Conservation (phyloP, 2,329 filamentous ascomycete genomes). For the Colletotrichum tropicicola region DNA sequence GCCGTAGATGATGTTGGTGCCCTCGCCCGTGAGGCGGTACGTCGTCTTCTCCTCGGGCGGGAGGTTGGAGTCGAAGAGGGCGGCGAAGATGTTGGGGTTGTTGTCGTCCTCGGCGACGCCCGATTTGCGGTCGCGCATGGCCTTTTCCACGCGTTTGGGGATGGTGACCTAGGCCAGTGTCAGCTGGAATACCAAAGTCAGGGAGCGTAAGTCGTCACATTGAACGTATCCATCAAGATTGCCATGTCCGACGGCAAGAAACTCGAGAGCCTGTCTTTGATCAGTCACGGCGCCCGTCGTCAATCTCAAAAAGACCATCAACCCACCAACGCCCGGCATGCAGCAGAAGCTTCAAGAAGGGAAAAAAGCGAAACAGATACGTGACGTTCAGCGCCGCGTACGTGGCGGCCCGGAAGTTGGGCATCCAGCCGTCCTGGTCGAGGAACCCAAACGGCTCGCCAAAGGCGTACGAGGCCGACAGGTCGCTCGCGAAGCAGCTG, state of each 20-base stretch:
- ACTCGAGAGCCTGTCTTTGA: background rate
- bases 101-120: background rate
- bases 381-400: background rate
- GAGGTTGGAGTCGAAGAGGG: constrained; percentile 40
- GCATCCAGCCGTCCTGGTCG: constrained; percentile 41
- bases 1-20: constrained; percentile 44
- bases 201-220: too few species aligned
- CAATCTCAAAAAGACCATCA: background rate
- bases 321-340: background rate
- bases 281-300: too few species aligned
- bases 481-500: constrained; percentile 48
- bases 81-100: constrained; percentile 22
- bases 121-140: background rate
- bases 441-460: constrained; percentile 44
- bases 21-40: constrained; percentile 47
- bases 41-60: constrained; percentile 45
- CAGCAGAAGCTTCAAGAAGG: background rate
- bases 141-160: constrained; percentile 1
- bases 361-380: background rate
- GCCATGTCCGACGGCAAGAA: background rate
- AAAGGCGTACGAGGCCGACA: constrained; percentile 46
- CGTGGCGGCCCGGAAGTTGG: constrained; percentile 37
- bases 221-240: background rate
- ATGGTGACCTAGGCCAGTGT: background rate
- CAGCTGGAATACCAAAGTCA: too few species aligned